Conservation (phyloP, 805 yeast genomes). For the Wickerhamiella brachini region DNA sequence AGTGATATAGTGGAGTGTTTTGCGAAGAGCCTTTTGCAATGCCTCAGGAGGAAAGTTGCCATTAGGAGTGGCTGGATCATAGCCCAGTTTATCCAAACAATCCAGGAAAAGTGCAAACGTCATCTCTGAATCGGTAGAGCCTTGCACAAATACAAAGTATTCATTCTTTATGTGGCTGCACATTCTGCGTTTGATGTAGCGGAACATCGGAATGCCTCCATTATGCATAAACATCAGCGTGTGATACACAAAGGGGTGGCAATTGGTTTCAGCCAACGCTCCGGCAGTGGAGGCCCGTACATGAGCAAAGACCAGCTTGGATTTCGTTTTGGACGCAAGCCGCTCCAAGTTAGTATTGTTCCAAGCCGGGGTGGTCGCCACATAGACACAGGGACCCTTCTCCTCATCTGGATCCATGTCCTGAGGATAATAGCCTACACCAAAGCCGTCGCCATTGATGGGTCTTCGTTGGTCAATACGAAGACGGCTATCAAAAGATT, state of each 20-base stretch:
- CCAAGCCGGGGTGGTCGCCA: slow-evolving; percentile 94
- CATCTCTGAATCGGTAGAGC: slow-evolving; percentile 93
- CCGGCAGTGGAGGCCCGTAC: slow-evolving; percentile 96
- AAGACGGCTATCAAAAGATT: slow-evolving; percentile 80
- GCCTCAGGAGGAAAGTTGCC: slow-evolving; percentile 36
- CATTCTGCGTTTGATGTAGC: slow-evolving; percentile 55
- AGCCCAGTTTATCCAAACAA: slow-evolving; percentile 59
- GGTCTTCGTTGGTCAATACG: slow-evolving; percentile 82
- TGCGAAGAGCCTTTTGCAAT: slow-evolving; percentile 53
- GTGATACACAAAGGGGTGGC: slow-evolving; percentile 89
- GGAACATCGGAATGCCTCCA: slow-evolving; percentile 63
- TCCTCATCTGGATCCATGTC: slow-evolving; percentile 38
- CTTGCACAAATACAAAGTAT: slow-evolving; percentile 70
- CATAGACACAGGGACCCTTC: slow-evolving; percentile 78
- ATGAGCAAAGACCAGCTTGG: slow-evolving; percentile 80
- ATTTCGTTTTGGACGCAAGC: slow-evolving; percentile 75
- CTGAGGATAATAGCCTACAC: slow-evolving; percentile 78
- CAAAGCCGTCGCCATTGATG: slow-evolving; percentile 96
- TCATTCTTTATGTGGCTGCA: slow-evolving; percentile 64
- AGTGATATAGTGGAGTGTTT: slow-evolving; percentile 62
- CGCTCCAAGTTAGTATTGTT: slow-evolving; percentile 82
- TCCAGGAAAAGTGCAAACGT: slow-evolving; percentile 82
- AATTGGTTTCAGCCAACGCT: slow-evolving; percentile 83
- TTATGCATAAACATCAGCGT: slow-evolving; percentile 94
- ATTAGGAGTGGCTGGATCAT: slow-evolving; percentile 46